phyloP scores from a whole-genome alignment of 2,329 filamentous ascomycete species.

The Diaporthe velutina region DNA sequence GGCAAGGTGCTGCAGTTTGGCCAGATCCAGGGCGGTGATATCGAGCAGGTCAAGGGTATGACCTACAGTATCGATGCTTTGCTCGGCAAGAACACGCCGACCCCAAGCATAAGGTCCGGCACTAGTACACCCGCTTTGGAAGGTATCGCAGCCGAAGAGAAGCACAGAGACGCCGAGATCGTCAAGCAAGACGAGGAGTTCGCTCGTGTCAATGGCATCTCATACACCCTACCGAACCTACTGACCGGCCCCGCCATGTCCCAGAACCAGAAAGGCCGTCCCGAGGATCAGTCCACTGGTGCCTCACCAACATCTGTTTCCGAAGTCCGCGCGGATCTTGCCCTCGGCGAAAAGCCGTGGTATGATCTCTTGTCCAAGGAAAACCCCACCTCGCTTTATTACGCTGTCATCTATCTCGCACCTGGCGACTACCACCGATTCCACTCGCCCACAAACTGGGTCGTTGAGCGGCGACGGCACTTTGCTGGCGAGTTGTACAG shows the following conservation, averaged over 20 bases:
- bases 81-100: constrained; percentile 76
- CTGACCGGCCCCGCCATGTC: constrained; percentile 77
- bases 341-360: constrained; percentile 78
- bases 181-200: constrained; percentile 92
- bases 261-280: constrained; percentile 59
- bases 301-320: constrained; percentile 80
- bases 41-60: constrained; percentile 99
- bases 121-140: constrained; percentile 45
- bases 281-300: constrained; percentile 79
- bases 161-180: constrained; percentile 70
- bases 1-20: constrained; percentile 93
- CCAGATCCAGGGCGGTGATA: constrained; percentile 90
- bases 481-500: constrained; percentile 97
- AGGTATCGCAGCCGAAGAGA: constrained; percentile 47
- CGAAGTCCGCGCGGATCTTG: constrained; percentile 87
- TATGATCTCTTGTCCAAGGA: constrained; percentile 74
- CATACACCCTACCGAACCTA: constrained; percentile 90
- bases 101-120: constrained; percentile 60
- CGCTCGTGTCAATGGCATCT: constrained; percentile 92
- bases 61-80: constrained; percentile 97
- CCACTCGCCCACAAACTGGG: constrained; percentile 95
- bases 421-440: constrained; percentile 99
- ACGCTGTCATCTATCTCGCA: constrained; percentile 94
- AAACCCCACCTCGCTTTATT: constrained; percentile 83
- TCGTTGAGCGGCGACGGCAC: constrained; percentile 93